phyloP scores from a whole-genome alignment of 2,329 filamentous ascomycete genomes.

The Aspergillus tamarii region DNA sequence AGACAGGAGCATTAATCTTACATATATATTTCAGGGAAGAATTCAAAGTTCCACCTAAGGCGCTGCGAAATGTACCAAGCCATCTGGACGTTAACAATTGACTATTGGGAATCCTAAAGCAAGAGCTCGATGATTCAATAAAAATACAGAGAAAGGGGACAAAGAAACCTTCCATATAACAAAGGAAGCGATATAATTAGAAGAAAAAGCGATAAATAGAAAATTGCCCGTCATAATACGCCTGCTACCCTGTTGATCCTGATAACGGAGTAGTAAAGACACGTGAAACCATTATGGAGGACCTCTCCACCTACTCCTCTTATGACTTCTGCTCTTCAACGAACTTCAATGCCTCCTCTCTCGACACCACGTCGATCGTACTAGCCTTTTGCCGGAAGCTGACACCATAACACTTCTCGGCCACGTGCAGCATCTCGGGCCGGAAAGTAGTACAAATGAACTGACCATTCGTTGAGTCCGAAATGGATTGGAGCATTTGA shows the following conservation, averaged over 20 bases:
- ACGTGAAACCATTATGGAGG: background rate
- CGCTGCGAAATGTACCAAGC: background rate
- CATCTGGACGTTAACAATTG: background rate
- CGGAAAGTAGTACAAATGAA: slow-evolving; percentile 99
- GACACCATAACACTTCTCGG: slow-evolving; percentile 97
- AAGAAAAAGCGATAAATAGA: slow-evolving; percentile 6
- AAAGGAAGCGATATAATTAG: slow-evolving; percentile 1
- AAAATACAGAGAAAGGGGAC: background rate
- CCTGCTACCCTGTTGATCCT: slow-evolving; percentile 19
- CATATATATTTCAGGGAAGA: background rate
- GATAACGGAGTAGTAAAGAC: slow-evolving; percentile 14
- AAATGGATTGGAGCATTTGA: slow-evolving; percentile 79
- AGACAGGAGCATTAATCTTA: too few species aligned
- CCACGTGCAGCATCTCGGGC: slow-evolving; percentile 92
- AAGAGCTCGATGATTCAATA: background rate
- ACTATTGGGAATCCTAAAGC: background rate
- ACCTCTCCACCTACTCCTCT: slow-evolving; percentile 9
- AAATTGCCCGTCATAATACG: slow-evolving; percentile 17
- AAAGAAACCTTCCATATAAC: background rate
- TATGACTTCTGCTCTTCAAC: slow-evolving; percentile 77
- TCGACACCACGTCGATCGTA: slow-evolving; percentile 85
- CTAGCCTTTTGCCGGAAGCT: slow-evolving; percentile 90
- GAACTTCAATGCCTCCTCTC: slow-evolving; percentile 87
- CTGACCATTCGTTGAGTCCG: slow-evolving; percentile 63
- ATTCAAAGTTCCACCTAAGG: background rate